Evolutionary conservation across 176 grass and related monocot species (phyloP), one percentile per base, ranked within the genome.

Genomic region (Luzula sylvatica): DNA sequence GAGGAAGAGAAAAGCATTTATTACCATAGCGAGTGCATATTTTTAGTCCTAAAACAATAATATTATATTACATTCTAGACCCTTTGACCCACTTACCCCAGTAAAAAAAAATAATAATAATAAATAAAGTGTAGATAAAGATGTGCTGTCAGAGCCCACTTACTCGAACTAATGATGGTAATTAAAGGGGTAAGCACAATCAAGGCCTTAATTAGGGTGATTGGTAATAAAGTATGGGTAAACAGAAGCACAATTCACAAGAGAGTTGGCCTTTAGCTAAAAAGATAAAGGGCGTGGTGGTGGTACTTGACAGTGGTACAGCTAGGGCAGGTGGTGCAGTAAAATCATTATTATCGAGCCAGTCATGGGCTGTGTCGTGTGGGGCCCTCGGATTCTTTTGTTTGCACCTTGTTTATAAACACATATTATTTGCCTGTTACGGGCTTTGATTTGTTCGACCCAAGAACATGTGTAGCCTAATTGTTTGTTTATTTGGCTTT

Each of bases 211-310:
- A 62, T 14, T 18, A 20, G 35, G 9, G 8, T 47, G 15, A 26
- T 26, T 62, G 46, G 3, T 47, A 11, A 20, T 30, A 20, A 49
- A 63, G 23, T 47, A 22, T 24, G 58, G 59, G 41, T 64, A 48
- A 64, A 28, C 16, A 32, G 7, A 29, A 63, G 35, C 42, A n/a
- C 43, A 18, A 46, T 47, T 45, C 38, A 26, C 56, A 61, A 45
- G 56, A 38, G 56, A 6, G 20, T 61, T 26, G 19, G 40, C 20
- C 44, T 45, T 46, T 61, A 46, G 21, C 15, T n/a, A 32, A 32
- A 64, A 64, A 64, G 59, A 48, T 64, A 64, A 64, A 64, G 59
- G 16, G 9, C 30, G 30, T 35, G n/a, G n/a, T n/a, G n/a, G 38
- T 15, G 56, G 20, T 44, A 45, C 56, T 32, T 64, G 23, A 64